Conservation (phyloP, 768 basidiomycete genomes). For the Suillus discolor region DNA sequence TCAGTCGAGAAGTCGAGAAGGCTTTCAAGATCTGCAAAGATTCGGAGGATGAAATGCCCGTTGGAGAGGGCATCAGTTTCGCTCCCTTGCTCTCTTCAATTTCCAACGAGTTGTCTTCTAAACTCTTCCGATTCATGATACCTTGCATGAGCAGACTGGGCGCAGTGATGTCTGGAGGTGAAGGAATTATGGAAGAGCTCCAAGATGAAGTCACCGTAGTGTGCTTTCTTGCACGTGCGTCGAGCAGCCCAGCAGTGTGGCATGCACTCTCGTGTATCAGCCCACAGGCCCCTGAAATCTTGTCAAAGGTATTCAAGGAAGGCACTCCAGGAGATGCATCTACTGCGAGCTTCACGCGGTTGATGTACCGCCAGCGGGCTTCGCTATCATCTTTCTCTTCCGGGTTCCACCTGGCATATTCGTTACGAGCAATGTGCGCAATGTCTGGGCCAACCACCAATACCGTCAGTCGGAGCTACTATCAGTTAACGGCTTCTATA, state of each 20-base stretch:
- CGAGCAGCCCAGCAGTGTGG: neutral
- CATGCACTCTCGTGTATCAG: neutral
- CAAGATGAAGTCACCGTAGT: neutral
- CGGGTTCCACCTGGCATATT: neutral
- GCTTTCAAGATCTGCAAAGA: neutral
- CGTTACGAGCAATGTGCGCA: neutral
- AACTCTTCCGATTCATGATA: slow-evolving; percentile 31
- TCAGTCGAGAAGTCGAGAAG: neutral
- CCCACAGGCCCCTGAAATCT: neutral
- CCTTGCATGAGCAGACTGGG: slow-evolving; percentile 19
- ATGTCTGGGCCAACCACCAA: neutral
- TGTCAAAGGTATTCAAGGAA: neutral
- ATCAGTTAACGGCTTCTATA: neutral
- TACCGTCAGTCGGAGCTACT: neutral
- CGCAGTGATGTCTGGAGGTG: neutral
- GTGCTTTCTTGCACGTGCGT: neutral
- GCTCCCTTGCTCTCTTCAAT: neutral
- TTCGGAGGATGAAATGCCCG: neutral
- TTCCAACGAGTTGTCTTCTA: slow-evolving; percentile 11
- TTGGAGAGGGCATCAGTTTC: neutral
- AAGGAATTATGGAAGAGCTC: neutral
- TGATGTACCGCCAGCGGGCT: slow-evolving; percentile 27
- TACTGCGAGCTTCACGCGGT: slow-evolving; percentile 32
- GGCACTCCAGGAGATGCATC: neutral
- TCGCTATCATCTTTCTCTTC: neutral